These are phyloP conservation scores for Melastoma candidum DNA, from an alignment of 441 rosid genomes.

Conservation along the genomic window DNA sequence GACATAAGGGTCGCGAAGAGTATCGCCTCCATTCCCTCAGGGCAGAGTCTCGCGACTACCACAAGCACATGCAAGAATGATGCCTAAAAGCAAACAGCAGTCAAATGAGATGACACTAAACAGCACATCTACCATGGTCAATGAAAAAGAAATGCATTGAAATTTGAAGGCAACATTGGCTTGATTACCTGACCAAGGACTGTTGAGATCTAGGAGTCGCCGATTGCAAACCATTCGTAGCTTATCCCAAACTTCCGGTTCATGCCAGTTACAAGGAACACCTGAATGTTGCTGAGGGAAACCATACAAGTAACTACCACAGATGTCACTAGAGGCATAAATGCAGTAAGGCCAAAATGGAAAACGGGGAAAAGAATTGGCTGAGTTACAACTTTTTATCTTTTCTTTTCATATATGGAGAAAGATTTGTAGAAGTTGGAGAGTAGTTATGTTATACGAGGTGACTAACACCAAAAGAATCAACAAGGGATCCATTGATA, in stretches of 20 bases:
- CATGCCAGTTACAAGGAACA: slow-evolving; percentile 80
- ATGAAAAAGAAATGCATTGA: slow-evolving; percentile 1
- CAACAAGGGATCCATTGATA: slow-evolving; percentile 91
- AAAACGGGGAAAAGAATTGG: slow-evolving; percentile 52
- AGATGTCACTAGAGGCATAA: slow-evolving; percentile 76
- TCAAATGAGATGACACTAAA: neutral
- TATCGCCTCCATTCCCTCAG: slow-evolving; percentile 99
- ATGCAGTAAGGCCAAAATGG: slow-evolving; percentile 79
- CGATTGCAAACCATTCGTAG: slow-evolving; percentile 96
- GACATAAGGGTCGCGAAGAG: slow-evolving; percentile 97
- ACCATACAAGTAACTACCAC: slow-evolving; percentile 37
- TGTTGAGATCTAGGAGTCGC: slow-evolving; percentile 83
- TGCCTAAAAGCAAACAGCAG: slow-evolving; percentile 33
- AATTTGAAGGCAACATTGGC: neutral
- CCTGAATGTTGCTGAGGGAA: slow-evolving; percentile 26
- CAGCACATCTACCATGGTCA: slow-evolving; percentile 1
- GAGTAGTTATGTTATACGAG: neutral
- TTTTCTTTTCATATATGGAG: slow-evolving; percentile 1
- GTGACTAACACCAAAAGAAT: slow-evolving; percentile 83
- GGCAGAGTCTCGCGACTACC: slow-evolving; percentile 82
- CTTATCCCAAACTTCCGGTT: slow-evolving; percentile 78
- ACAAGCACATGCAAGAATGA: slow-evolving; percentile 98
- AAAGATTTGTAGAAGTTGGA: neutral
- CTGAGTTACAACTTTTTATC: slow-evolving; percentile 7
- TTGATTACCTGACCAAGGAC: slow-evolving; percentile 80